Conservation (phyloP, 768 basidiomycete species). For the Panus rudis region DNA sequence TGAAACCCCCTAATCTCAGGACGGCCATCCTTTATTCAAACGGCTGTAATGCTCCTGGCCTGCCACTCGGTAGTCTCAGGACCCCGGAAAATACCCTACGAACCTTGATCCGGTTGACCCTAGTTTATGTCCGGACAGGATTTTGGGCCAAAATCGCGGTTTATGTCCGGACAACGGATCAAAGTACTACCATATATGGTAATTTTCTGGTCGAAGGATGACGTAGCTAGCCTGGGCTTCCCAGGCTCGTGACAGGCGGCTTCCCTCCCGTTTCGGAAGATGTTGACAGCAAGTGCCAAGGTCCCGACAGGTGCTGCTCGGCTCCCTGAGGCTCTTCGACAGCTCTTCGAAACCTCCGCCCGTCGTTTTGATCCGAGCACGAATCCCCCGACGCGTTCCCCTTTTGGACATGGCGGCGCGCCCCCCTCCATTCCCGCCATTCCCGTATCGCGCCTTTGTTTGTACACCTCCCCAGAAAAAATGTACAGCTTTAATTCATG, state of each 20-base stretch:
- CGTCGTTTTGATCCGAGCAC: not conserved
- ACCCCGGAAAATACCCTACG: too few species aligned
- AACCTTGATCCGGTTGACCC: too few species aligned
- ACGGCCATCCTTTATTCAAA: too few species aligned
- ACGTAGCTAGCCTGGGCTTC: not conserved
- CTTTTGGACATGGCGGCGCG: not conserved
- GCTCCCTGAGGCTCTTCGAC: not conserved
- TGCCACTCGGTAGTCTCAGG: too few species aligned
- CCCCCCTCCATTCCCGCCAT: not conserved
- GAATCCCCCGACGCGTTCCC: not conserved
- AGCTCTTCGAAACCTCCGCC: not conserved
- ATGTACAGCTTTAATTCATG: too few species aligned
- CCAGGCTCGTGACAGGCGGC: not conserved
- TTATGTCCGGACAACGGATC: too few species aligned
- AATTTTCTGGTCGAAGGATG: too few species aligned
- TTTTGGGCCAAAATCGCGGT: too few species aligned
- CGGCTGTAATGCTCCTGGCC: too few species aligned
- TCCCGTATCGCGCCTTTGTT: not conserved
- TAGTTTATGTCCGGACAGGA: too few species aligned
- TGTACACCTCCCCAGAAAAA: not conserved
- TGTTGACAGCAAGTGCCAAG: not conserved
- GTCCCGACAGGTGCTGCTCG: not conserved
- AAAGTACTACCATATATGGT: too few species aligned
- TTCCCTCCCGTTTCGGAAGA: not conserved
- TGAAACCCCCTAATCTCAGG: too few species aligned